Conservation (phyloP, 257 asterid species). For the Solanum piurae region DNA sequence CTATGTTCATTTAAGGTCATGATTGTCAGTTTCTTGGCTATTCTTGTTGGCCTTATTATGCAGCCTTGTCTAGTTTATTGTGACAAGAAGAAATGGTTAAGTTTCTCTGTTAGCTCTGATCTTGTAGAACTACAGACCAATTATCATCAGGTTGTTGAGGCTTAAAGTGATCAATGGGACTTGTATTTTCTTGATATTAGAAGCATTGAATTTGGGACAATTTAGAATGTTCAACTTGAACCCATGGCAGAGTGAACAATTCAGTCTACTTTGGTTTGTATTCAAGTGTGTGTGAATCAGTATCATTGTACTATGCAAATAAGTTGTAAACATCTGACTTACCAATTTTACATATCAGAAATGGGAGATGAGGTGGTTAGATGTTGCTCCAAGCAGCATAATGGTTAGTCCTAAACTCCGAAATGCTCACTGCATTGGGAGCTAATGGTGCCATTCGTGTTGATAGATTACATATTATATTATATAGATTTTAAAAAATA, state of each 20-base stretch:
- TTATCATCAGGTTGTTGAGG: not conserved
- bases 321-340: not conserved
- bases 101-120: slow-evolving; percentile 16
- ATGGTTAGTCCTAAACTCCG: not conserved
- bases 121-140: slow-evolving; percentile 13
- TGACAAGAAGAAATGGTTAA: slow-evolving; percentile 39
- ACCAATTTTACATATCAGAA: not conserved
- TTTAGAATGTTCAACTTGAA: not conserved
- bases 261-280: not conserved
- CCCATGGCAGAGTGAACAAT: not conserved
- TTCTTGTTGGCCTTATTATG: slow-evolving; percentile 34
- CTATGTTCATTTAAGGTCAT: slow-evolving; percentile 42
- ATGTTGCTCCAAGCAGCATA: not conserved
- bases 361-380: not conserved
- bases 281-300: not conserved
- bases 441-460: not conserved
- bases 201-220: not conserved
- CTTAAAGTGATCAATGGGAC: not conserved
- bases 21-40: slow-evolving; percentile 34
- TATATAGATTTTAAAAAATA: not conserved
- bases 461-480: not conserved
- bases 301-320: not conserved
- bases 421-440: not conserved
- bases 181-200: not conserved
- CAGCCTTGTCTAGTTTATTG: slow-evolving; percentile 35